Conservation (phyloP, 1,139 yeast genomes). For the Yamadazyma trypodendri region DNA sequence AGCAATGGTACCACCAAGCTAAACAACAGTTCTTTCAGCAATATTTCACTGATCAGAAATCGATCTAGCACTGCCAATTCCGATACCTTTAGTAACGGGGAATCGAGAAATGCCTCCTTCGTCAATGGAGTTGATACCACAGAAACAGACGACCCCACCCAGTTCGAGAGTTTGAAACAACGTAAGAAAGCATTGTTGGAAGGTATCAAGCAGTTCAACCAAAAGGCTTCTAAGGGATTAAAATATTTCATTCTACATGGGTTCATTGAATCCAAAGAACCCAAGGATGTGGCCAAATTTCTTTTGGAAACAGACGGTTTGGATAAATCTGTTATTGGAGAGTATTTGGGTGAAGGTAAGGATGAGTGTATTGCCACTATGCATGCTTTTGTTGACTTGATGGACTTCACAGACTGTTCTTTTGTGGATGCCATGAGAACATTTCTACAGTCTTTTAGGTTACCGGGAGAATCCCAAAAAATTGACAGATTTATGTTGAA, state of each 20-base stretch:
- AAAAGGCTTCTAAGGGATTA: constrained; percentile 81
- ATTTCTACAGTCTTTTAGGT: constrained; percentile 82
- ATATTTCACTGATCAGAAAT: constrained; percentile 27
- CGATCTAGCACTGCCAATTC: constrained; percentile 46
- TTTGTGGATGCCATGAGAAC: constrained; percentile 86
- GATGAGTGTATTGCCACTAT: constrained; percentile 74
- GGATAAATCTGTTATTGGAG: constrained; percentile 86
- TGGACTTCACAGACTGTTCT: constrained; percentile 68
- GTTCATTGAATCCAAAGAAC: constrained; percentile 60
- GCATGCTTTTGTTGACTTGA: constrained; percentile 90
- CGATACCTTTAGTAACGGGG: constrained; percentile 26
- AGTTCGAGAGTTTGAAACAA: constrained; percentile 81
- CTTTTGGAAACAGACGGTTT: constrained; percentile 75
- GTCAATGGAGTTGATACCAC: constrained; percentile 22
- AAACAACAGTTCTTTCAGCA: constrained; percentile 17
- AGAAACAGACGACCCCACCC: constrained; percentile 72
- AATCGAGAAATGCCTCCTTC: constrained; percentile 36
- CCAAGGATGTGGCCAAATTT: constrained; percentile 71
- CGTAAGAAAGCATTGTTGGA: constrained; percentile 79
- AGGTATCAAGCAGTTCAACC: constrained; percentile 78
- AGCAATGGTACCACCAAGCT: constrained; percentile 1
- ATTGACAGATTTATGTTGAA: constrained; percentile 95
- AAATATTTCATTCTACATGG: constrained; percentile 58
- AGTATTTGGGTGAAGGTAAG: constrained; percentile 87
- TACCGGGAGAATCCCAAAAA: constrained; percentile 98